A percentile compares a stretch with the other conserved stretches of the same genome.
These are phyloP conservation scores for Pseudonectria buxi DNA, from an alignment of 2,329 filamentous ascomycete genomes.

Conservation along the genomic window DNA sequence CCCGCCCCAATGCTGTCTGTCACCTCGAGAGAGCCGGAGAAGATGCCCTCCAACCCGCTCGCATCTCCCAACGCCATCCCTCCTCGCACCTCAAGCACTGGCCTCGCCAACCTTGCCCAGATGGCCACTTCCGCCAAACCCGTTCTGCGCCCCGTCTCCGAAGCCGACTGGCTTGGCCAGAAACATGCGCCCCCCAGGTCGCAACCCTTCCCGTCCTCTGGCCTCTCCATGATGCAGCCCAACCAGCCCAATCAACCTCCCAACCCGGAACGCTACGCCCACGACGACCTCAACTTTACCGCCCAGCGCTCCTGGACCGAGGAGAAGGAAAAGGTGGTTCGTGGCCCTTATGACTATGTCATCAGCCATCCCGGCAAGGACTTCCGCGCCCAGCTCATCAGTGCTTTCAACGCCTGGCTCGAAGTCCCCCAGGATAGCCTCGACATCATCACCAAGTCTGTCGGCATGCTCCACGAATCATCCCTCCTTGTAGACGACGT, in stretches of 20 bases:
- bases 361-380: constrained; percentile 76
- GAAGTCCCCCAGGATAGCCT: constrained; percentile 65
- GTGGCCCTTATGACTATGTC: constrained; percentile 76
- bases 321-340: constrained; percentile 70
- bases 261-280: constrained; percentile 47
- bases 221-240: constrained; percentile 26
- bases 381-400: constrained; percentile 72
- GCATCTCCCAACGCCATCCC: constrained; percentile 58
- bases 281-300: constrained; percentile 48
- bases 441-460: constrained; percentile 68
- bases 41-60: constrained; percentile 25
- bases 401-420: constrained; percentile 74
- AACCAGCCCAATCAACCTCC: constrained; percentile 32
- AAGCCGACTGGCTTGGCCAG: constrained; percentile 54
- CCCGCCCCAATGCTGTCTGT: constrained; percentile 19
- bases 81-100: constrained; percentile 58
- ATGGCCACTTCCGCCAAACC: constrained; percentile 33
- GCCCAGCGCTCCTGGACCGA: constrained; percentile 54
- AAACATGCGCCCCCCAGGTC: constrained; percentile 18
- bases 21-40: constrained; percentile 16
- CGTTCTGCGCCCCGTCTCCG: constrained; percentile 46
- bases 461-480: constrained; percentile 81
- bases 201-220: constrained; percentile 3
- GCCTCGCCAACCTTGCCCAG: constrained; percentile 11
- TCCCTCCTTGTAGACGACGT: constrained; percentile 83